A percentile compares a stretch with the other conserved stretches of the same genome.
Conservation (phyloP, 139 green algal species). For the Coccomyxa sp. region DNA sequence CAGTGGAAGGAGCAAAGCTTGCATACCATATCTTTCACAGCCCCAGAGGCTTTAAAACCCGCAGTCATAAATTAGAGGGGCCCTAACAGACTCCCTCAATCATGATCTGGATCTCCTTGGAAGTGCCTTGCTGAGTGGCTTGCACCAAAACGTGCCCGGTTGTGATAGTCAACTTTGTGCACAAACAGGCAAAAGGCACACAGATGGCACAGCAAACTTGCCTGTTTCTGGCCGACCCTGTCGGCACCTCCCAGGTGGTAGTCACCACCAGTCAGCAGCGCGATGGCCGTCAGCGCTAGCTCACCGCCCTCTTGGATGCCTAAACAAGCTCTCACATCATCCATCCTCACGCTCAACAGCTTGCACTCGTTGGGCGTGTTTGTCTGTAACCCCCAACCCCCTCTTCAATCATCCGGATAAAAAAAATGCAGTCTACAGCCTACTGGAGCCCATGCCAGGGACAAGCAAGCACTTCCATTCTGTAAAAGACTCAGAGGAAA, state of each 20-base stretch:
- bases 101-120: too few relatives aligned
- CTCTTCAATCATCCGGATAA: not conserved
- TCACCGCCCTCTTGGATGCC: conserved; percentile 17
- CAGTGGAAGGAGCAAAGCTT: too few relatives aligned
- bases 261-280: conserved; percentile 28
- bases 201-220: not conserved
- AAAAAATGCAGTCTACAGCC: not conserved
- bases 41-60: too few relatives aligned
- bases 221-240: conserved; percentile 17
- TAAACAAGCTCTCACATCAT: conserved; percentile 15
- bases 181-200: not conserved
- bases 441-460: too few relatives aligned
- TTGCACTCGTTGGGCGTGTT: conserved; percentile 8
- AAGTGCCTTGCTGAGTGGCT: too few relatives aligned
- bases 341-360: conserved; percentile 8
- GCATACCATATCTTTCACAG: too few relatives aligned
- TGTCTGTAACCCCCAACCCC: conserved; percentile 9
- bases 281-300: conserved; percentile 21
- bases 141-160: too few relatives aligned
- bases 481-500: not conserved
- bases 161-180: too few relatives aligned
- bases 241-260: conserved; percentile 31
- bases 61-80: too few relatives aligned
- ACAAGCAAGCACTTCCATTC: not conserved
- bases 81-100: too few relatives aligned